Base-by-base conservation (phyloP, 1,284 basidiomycete species). In the Ganoderma multipileum region DNA sequence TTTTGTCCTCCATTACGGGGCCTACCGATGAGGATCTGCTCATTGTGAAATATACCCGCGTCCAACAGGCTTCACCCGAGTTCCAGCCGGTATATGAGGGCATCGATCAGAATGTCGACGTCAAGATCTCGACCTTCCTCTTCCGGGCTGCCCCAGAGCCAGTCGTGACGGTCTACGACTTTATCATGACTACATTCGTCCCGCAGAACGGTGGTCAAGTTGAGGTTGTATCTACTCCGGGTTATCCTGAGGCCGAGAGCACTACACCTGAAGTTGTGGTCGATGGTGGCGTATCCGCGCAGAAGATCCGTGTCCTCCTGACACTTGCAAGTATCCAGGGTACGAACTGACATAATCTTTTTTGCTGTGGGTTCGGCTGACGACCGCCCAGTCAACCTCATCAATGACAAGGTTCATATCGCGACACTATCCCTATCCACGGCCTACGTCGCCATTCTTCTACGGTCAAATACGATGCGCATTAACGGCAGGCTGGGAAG, bases 101-200 rank as follows among this genome's bases (percentile, higher is more conserved):
- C 18, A 91, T 97, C 65, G 94, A 98, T 76, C 95, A 98, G 81
- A 94, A 84, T 68, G 89, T 99, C 68, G 92, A 97, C 76, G 89
- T 97, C 69, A 91, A 92, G 74, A 85, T 99, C 57, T 98, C 97
- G 3, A 99, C 98, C 0, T 93, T 99, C 81, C 89, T 97, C 71
- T 91, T 99, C 80, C 90, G 92, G 69, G 91, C 95, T 1, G 94
- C 94, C 4, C 96, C 98, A 1, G 95, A 96, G 77, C 97, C 97
- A 23, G 92, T 99, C 59, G 84, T 99, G 52, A 87, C 92, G 2
- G 83, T 99, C 12, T 99, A 99, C 80, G 96, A 99, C 81, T 99
- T 98, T 83, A 91, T 99, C 81, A 98, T 99, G 93, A 94, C 95
- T 7, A 98, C 97, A 0, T 98, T 98, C 79, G 93, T 95, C 18